Evolutionary conservation across 2,329 filamentous ascomycete genomes (phyloP).

Genomic region (Arthrinium puccinioides): DNA sequence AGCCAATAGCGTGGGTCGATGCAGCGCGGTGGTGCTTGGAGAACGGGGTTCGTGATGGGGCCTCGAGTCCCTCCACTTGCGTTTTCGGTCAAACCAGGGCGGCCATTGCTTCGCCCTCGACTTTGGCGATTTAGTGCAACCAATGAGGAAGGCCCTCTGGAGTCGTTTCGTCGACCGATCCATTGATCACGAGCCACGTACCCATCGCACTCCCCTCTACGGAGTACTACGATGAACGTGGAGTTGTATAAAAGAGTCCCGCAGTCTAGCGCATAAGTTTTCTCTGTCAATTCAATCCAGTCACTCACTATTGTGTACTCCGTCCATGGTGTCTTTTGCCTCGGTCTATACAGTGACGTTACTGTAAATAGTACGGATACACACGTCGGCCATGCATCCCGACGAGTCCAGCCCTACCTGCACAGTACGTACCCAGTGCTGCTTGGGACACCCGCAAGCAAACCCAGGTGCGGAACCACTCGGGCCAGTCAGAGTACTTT

Average conservation of each 20-base stretch:
- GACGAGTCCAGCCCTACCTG: too few relatives aligned
- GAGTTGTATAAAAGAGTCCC: slow-evolving; percentile 12
- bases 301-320: too few relatives aligned
- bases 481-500: too few relatives aligned
- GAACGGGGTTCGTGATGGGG: neutral
- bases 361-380: too few relatives aligned
- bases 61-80: slow-evolving; percentile 8
- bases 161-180: slow-evolving; percentile 7
- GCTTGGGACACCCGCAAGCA: too few relatives aligned
- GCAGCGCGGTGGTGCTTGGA: neutral
- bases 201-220: slow-evolving; percentile 7
- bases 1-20: neutral
- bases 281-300: slow-evolving; percentile 5
- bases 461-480: too few relatives aligned
- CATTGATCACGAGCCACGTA: slow-evolving; percentile 15
- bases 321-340: too few relatives aligned
- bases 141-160: slow-evolving; percentile 11
- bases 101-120: slow-evolving; percentile 6
- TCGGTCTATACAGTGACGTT: too few relatives aligned
- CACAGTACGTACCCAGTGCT: too few relatives aligned
- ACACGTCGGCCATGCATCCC: too few relatives aligned
- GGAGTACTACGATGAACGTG: too few relatives aligned
- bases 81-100: slow-evolving; percentile 11
- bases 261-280: slow-evolving; percentile 8
- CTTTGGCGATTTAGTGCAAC: slow-evolving; percentile 8